Base-by-base conservation (phyloP, 768 basidiomycete genomes). In the Boletus pseudo-olivaceus region DNA sequence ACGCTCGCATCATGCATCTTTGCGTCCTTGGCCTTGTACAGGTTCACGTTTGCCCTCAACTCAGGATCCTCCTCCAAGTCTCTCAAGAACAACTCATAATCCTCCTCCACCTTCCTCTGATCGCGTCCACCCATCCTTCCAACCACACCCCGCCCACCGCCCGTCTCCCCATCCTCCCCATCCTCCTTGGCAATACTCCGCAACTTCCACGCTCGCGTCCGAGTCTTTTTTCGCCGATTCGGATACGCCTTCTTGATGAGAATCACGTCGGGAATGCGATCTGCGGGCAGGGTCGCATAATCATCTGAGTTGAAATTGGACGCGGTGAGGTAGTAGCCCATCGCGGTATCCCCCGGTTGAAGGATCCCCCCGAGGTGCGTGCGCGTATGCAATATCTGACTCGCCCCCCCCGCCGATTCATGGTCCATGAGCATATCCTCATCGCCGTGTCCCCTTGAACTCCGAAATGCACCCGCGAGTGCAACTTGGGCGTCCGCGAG, bases 241-340 rank as follows among this genome's bases (percentile, higher is more conserved):
- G 94, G 96, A 73, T 98, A 98, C 45, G 91, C 81, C 78, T 99
- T 98, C 77, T 91, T 90, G 56, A 97, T 88, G 15, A 99, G 83
- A 33, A 99, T 82, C 58, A 97, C 84, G 63, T 98, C 94, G 2
- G 96, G 97, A 50, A 96, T 78, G 37, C 88, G 82, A 19, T 80
- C 78, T 26, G 75, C 56, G 2, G 81, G 78, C 23, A 97, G 76
- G 29, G 78, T 72, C 6, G 91, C 83, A 65, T 87, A 98, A 52
- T 85, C 85, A 54, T 89, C 85, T 54, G 88, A 91, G 78, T 98
- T 99, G 80, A 87, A 97, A 76, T 99, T 99, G 56, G 87, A 75
- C 55, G 89, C 85, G 9, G 87, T 86, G 55, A 98, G 80, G 71
- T 89, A 84, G 76, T 92, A 99, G 0, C 97, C 97, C 49, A 98